A percentile compares a stretch with the other conserved stretches of the same genome.
phyloP scores from a whole-genome alignment of 2,329 filamentous ascomycete genomes.

The Ascochyta viciae-villosae region DNA sequence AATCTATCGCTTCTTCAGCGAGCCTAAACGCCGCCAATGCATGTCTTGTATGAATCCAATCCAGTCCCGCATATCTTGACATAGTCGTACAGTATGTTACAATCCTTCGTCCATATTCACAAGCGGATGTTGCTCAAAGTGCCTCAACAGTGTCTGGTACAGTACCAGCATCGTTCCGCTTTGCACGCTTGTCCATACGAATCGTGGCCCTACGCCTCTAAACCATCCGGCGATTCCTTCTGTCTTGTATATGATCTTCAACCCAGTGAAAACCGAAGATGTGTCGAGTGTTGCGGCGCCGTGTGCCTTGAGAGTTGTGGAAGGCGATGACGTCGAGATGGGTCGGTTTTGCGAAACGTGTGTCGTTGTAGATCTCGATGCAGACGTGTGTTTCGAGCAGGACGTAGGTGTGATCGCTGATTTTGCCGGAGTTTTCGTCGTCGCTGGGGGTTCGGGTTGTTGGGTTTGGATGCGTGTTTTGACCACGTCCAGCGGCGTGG shows the following conservation, averaged over 20 bases:
- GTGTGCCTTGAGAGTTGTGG: conserved; percentile 79
- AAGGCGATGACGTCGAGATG: conserved; percentile 91
- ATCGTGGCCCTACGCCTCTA: conserved; percentile 88
- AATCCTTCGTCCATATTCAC: conserved; percentile 29
- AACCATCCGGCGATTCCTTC: conserved; percentile 93
- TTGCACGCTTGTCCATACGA: conserved; percentile 97
- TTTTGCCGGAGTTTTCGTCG: conserved; percentile 23
- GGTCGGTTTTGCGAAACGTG: conserved; percentile 60
- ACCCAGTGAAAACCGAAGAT: conserved; percentile 83
- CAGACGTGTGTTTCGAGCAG: conserved; percentile 42
- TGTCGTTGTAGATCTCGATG: conserved; percentile 31
- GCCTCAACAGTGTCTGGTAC: conserved; percentile 85
- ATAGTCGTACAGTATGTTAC: conserved; percentile 29
- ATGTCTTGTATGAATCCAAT: conserved; percentile 15
- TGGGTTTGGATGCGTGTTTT: conserved; percentile 98
- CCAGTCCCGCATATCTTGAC: conserved; percentile 11
- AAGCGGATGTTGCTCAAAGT: conserved; percentile 68
- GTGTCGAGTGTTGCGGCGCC: conserved; percentile 84
- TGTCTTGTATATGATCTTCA: conserved; percentile 86
- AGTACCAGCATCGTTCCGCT: conserved; percentile 95
- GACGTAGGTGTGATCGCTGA: conserved; percentile 27
- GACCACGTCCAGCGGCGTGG: conserved; percentile 94
- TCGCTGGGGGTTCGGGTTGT: conserved; percentile 59
- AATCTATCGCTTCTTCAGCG: conserved; percentile 19
- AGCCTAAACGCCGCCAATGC: conserved; percentile 29